Base-by-base conservation (phyloP, 805 yeast species). In the Cyberlindnera bimundalis region DNA sequence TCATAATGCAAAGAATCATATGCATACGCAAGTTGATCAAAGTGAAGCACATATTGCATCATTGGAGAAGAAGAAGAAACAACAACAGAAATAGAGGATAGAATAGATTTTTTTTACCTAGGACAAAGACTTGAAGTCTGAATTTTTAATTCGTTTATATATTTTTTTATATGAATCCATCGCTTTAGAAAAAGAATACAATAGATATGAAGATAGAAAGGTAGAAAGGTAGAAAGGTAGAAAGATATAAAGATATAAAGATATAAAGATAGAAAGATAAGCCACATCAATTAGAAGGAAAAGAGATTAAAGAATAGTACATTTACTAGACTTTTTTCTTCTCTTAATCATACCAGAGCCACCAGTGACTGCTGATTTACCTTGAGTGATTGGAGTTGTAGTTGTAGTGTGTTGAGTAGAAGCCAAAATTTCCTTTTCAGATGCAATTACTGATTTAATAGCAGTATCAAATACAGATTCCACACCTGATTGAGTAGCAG, bases 31-130 rank as follows among this genome's bases (percentile, higher is more conserved):
- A 50, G 97, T 90, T 37, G 96, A 89, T 52, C 96, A 86, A 60
- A 81, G 87, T 45, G 95, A 87, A 53, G 98, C 98, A 0, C 98
- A 90, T 61, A 90, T 90, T 65, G 96, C 97, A 10, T 83, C 90
- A 44, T 73, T 90, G 50, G 97, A 90, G 59, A 85, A 81, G 70
- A 85, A 81, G 59, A 90, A 86, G 66, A 76, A 40, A n/a, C 43
- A 39, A 37, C 41, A 35, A 16, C 26, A 24, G 15, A 24, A n/a
- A 9, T 33, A 16, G 14, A 10, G 10, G 9, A 21, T 7, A 7
- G 6, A 7, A 21, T 21, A 21, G 24, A 21, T 6, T 7, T 21
- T n/a, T n/a, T n/a, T n/a, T n/a, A n/a, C n/a, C n/a, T n/a, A n/a
- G n/a, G n/a, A n/a, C n/a, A n/a, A 15, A 15, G 29, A 18, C 33